Evolutionary conservation across 1,284 basidiomycete species (phyloP), one percentile per base, ranked within the genome.

Genomic region (Fomitiporia mediterranea): DNA sequence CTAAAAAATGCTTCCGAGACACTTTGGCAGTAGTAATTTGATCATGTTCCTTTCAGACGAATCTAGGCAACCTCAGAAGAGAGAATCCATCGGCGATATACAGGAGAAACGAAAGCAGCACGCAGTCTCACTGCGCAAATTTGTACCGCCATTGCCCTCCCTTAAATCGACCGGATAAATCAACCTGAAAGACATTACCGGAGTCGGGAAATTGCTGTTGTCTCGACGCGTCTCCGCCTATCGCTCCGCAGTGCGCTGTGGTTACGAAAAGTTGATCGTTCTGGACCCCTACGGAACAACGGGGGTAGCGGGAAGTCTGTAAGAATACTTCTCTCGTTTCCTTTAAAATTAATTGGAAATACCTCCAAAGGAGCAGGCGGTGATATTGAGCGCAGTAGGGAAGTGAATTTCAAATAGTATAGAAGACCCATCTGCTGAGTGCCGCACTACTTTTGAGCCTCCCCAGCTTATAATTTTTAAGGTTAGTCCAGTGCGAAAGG

Each of bases 361-460:
- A 82, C 83, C 84, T 68, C 83, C 85, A 65, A 86, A 87, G 61
- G 80, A 83, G 61, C 84, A 86, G 9, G 83, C 76, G 6, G 84
- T 87, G 34, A 86, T 72, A 56, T 82, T 79, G 55, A 80, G 68
- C 3, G 73, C 84, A 15, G 74, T 80, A 28, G 83, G 82, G 61
- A 87, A 81, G 39, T 72, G 47, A 38, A 87, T 71, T 63, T 82
- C 77, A 21, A 80, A 66, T 63, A 84, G 80, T 34, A 82, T 70
- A 25, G 65, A 61, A 2, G 81, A 82, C n/a, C 63, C 64, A 43
- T 77, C 70, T 27, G 66, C 67, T 37, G 72, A 73, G 63, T 82
- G 84, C 49, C 84, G 73, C 43, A 81, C 70, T 55, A 86, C 73
- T 57, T 74, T 74, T 46, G 81, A 84, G 23, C 79, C 82, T 60